Evolutionary conservation across 768 basidiomycete genomes (phyloP).

Genomic region (Gautieria morchelliformis): DNA sequence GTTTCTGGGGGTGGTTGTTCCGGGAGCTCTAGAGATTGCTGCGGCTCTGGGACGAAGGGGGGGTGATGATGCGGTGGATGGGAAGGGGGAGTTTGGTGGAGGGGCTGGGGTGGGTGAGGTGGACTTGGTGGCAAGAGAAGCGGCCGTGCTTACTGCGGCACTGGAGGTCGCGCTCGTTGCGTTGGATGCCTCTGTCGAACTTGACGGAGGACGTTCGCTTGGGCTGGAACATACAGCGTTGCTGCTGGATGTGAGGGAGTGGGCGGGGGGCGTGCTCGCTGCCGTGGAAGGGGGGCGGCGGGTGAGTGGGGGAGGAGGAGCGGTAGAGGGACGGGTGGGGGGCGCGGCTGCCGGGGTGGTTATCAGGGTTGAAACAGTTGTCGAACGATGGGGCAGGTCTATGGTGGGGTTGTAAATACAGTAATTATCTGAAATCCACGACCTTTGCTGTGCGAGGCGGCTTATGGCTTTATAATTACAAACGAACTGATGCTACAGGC

Average conservation of each 20-base stretch:
- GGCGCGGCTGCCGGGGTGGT: conserved; percentile 73
- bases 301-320: conserved; percentile 55
- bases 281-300: conserved; percentile 54
- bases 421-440: too few species aligned
- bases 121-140: conserved; percentile 18
- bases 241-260: conserved; percentile 66
- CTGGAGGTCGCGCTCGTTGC: conserved; percentile 72
- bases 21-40: conserved; percentile 39
- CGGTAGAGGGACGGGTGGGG: conserved; percentile 49
- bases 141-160: conserved; percentile 61
- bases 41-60: conserved; percentile 60
- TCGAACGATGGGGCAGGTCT: conserved; percentile 55
- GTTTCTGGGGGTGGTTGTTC: neutral
- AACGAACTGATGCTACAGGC: too few species aligned
- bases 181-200: conserved; percentile 62
- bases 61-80: conserved; percentile 68
- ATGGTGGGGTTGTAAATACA: conserved; percentile 25
- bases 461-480: too few species aligned
- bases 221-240: conserved; percentile 67
- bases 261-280: conserved; percentile 64
- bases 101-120: neutral
- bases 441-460: too few species aligned
- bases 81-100: conserved; percentile 43
- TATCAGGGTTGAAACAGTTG: conserved; percentile 67
- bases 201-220: conserved; percentile 69